A percentile compares a stretch with the other conserved stretches of the same genome.
These are phyloP conservation scores for Monosporascus sp. DNA, from an alignment of 2,329 filamentous ascomycete species.

Conservation along the genomic window DNA sequence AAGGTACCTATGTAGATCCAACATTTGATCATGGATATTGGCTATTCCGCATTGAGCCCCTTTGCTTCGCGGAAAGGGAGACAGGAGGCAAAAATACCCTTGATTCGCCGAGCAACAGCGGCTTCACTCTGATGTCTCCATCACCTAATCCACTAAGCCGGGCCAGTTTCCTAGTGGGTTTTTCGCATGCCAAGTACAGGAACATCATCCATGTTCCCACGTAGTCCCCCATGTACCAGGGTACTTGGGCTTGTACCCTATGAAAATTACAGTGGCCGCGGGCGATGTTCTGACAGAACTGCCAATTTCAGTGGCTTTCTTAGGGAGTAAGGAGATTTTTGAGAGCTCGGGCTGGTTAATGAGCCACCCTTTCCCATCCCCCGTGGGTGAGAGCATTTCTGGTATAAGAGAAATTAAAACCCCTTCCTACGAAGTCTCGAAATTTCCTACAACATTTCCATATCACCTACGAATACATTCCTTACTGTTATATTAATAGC, in stretches of 20 bases:
- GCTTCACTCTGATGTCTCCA: background rate
- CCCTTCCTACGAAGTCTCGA: conserved; percentile 19
- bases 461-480: conserved; percentile 14
- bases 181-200: background rate
- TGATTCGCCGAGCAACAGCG: background rate
- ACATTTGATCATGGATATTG: background rate
- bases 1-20: no score
- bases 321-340: background rate
- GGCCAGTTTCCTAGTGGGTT: background rate
- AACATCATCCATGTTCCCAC: background rate
- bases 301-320: no score
- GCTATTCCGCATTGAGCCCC: background rate
- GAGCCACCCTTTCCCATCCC: background rate
- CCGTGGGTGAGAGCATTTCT: conserved; percentile 5
- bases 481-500: conserved; percentile 21
- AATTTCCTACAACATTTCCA: conserved; percentile 20
- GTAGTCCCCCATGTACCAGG: background rate
- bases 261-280: no score
- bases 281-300: no score
- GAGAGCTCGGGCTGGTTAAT: background rate
- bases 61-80: background rate
- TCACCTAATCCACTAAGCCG: background rate
- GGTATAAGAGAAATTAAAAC: conserved; percentile 28
- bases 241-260: background rate
- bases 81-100: background rate